A percentile compares a stretch with the other conserved stretches of the same genome.
phyloP scores from a whole-genome alignment of 2,329 filamentous ascomycete genomes.

The Chaetomiaceae sp. region DNA sequence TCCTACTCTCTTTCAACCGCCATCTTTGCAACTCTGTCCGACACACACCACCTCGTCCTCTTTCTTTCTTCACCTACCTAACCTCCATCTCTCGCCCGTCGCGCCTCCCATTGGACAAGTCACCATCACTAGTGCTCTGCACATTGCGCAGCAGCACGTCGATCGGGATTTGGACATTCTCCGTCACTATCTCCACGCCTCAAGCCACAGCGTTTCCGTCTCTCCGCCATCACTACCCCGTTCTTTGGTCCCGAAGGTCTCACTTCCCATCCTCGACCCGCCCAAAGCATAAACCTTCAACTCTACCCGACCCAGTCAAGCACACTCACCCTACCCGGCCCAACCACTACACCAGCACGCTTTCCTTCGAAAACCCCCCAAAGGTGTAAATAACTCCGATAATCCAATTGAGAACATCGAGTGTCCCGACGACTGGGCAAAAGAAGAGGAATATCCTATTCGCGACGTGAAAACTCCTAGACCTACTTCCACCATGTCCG shows the following conservation, averaged over 20 bases:
- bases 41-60: slow-evolving; percentile 14
- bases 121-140: slow-evolving; percentile 12
- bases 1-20: neutral
- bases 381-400: slow-evolving; percentile 70
- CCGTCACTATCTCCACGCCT: slow-evolving; percentile 19
- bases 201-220: slow-evolving; percentile 20
- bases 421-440: slow-evolving; percentile 34
- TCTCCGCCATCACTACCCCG: slow-evolving; percentile 17
- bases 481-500: slow-evolving; percentile 63
- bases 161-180: slow-evolving; percentile 17
- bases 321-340: slow-evolving; percentile 36
- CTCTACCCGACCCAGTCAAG: slow-evolving; percentile 22
- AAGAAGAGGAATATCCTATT: slow-evolving; percentile 32
- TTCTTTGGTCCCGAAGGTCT: slow-evolving; percentile 17
- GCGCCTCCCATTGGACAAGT: slow-evolving; percentile 12
- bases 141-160: slow-evolving; percentile 16
- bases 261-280: slow-evolving; percentile 23
- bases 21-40: slow-evolving; percentile 13
- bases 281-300: slow-evolving; percentile 18
- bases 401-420: slow-evolving; percentile 46
- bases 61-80: slow-evolving; percentile 4
- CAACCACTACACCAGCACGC: slow-evolving; percentile 76
- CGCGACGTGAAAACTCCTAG: slow-evolving; percentile 22
- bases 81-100: slow-evolving; percentile 10
- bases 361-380: slow-evolving; percentile 79